Evolutionary conservation across 164 flowering plant species (phyloP), one percentile per base, ranked within the genome.

Genomic region (Echeveria elegans): DNA sequence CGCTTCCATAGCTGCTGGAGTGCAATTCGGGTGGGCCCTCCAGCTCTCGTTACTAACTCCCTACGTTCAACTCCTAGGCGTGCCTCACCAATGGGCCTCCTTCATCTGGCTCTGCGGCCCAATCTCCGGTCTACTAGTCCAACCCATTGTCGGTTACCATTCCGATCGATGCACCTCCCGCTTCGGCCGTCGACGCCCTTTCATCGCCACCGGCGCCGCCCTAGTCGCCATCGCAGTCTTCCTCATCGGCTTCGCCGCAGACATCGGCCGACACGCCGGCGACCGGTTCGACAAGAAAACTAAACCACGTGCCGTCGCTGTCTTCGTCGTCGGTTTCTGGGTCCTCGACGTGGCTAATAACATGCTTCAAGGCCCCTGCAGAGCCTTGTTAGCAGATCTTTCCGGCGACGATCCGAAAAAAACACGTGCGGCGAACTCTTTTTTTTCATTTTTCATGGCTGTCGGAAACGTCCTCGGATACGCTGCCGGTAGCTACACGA

Each of bases 91-190:
- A 4, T 85, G 86, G 89, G 80, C 95, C 1, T 66, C 89, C 6
- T 78, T 72, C 78, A 83, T 86, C 41, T 88, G 95, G 89, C 91
- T 86, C 24, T 88, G 95, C 48, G 91, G 95, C 0, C 95, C 95
- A 14, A 71, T 88, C 48, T 86, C 95, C 52, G 91, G 95, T 50
- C 65, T 88, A 78, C 1, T 86, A 0, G 86, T 88, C 67, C 94
- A 86, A 77, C 94, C 94, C 45, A 70, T 78, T 14, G 83, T 86
- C 18, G 94, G 94, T 16, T 83, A 76, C 79, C 67, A 78, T 72
- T 82, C 85, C 64, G 94, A 88, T 75, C 79, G 74, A 19, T 82
- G 85, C 76, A 70, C 69, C 29, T 82, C 86, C 66, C 75, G 85
- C 5, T 85, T 81, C 66, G 94, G 94, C 56, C 84, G 88, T 4